Conservation (phyloP, 805 yeast genomes). For the Aciculoconidium aculeatum region DNA sequence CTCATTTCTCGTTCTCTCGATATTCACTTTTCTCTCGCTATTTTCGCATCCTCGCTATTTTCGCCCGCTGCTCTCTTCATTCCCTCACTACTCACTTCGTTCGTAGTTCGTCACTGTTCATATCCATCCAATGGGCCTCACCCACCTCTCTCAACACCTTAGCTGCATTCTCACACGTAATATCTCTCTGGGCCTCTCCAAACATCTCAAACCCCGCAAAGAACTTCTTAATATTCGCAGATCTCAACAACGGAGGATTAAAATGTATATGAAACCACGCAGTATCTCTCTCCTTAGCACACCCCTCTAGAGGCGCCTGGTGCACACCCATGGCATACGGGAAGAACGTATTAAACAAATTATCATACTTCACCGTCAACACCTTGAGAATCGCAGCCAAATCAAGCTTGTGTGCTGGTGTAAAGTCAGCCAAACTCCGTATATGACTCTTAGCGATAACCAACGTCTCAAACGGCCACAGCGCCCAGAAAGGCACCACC, state of each 20-base stretch:
- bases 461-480: slow-evolving; percentile 76
- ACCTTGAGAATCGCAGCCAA: slow-evolving; percentile 49
- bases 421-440: slow-evolving; percentile 43
- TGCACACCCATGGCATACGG: slow-evolving; percentile 82
- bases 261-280: slow-evolving; percentile 67
- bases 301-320: slow-evolving; percentile 56
- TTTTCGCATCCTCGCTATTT: too few species aligned
- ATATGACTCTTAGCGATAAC: slow-evolving; percentile 53
- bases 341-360: slow-evolving; percentile 61
- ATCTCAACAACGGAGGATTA: slow-evolving; percentile 70
- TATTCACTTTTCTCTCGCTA: too few species aligned
- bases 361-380: slow-evolving; percentile 63
- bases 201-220: slow-evolving; percentile 67
- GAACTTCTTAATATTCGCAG: slow-evolving; percentile 71
- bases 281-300: slow-evolving; percentile 36
- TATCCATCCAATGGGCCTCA: too few species aligned
- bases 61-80: too few species aligned
- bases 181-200: slow-evolving; percentile 66
- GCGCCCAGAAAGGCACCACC: slow-evolving; percentile 77
- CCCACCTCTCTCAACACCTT: too few species aligned
- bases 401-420: slow-evolving; percentile 42
- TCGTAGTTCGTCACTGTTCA: too few species aligned
- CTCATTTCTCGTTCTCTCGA: too few species aligned
- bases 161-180: slow-evolving; percentile 66
- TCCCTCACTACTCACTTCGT: too few species aligned